Conservation (phyloP, 805 yeast genomes). For the Yamadazyma paraphyllophila region DNA sequence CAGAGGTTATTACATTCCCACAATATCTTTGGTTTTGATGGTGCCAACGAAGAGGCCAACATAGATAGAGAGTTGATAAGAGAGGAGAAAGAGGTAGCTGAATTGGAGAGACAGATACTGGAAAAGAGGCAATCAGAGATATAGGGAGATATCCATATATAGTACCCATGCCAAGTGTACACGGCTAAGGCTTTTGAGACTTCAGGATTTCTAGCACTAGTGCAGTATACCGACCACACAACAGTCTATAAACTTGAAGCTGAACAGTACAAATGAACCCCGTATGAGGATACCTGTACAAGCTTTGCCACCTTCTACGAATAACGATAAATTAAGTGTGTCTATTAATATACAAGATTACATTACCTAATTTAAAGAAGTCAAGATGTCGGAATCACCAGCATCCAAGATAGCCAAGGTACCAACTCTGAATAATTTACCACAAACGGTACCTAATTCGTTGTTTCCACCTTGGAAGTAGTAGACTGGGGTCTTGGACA, state of each 20-base stretch:
- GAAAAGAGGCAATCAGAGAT: not conserved
- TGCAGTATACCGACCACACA: too few relatives aligned
- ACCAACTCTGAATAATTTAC: conserved; percentile 99
- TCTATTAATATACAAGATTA: conserved; percentile 8
- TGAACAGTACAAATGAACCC: too few relatives aligned
- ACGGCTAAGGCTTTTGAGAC: too few relatives aligned
- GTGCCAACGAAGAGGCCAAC: conserved; percentile 2
- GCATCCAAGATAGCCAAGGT: conserved; percentile 93
- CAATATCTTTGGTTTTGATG: conserved; percentile 15
- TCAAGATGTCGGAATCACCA: conserved; percentile 99
- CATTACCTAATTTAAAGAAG: conserved; percentile 8
- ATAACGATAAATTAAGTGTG: conserved; percentile 7
- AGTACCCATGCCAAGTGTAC: too few relatives aligned
- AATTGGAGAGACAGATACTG: conserved; percentile 38
- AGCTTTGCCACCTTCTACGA: too few relatives aligned
- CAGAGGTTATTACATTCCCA: conserved; percentile 33
- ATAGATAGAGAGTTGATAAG: conserved; percentile 12
- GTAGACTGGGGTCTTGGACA: conserved; percentile 94
- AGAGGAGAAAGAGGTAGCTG: conserved; percentile 47
- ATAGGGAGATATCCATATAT: not conserved
- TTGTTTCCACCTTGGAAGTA: conserved; percentile 99
- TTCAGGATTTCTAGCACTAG: not conserved
- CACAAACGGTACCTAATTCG: conserved; percentile 99
- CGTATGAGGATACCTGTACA: too few relatives aligned
- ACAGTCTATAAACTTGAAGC: too few relatives aligned